These are phyloP conservation scores for Globisporangium iwayamae DNA, from an alignment of 352 stramenopile species.

Conservation along the genomic window DNA sequence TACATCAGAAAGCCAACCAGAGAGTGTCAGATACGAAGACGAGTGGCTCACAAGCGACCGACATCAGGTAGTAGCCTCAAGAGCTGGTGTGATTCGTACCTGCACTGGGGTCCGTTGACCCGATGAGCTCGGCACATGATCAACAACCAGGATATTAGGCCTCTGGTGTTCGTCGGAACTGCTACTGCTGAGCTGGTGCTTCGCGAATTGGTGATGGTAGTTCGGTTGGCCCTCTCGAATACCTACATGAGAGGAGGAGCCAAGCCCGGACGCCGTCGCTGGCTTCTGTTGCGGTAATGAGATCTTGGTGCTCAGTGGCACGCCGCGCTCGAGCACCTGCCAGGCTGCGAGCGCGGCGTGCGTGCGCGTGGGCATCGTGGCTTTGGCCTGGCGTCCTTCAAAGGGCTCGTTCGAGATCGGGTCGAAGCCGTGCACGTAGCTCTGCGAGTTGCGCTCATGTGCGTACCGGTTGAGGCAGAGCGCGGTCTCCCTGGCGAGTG, in stretches of 20 bases:
- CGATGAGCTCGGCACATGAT: slow-evolving; percentile 4
- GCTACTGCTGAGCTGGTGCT: neutral
- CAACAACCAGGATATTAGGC: slow-evolving; percentile 34
- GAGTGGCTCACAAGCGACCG: neutral
- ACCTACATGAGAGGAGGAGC: neutral
- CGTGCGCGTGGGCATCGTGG: slow-evolving; percentile 38
- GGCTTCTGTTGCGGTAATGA: neutral
- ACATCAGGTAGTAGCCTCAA: too few species aligned
- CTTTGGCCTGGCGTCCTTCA: slow-evolving; percentile 42
- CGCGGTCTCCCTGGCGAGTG: slow-evolving; percentile 35
- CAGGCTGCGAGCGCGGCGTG: slow-evolving; percentile 38
- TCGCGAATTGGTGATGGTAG: neutral
- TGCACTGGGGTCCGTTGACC: neutral
- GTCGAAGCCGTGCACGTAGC: slow-evolving; percentile 59
- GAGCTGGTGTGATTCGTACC: neutral
- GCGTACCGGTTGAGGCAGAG: slow-evolving; percentile 61
- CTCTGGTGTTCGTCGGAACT: slow-evolving; percentile 6
- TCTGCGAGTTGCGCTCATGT: slow-evolving; percentile 51
- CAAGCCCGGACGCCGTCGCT: neutral
- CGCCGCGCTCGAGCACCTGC: slow-evolving; percentile 44
- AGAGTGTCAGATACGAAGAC: neutral
- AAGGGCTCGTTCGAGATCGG: slow-evolving; percentile 63
- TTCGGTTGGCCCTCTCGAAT: neutral
- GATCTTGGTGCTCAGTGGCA: slow-evolving; percentile 29
- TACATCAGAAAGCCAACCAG: too few species aligned